phyloP scores from a whole-genome alignment of 2,329 filamentous ascomycete species.

The Fusarium haematococcum region DNA sequence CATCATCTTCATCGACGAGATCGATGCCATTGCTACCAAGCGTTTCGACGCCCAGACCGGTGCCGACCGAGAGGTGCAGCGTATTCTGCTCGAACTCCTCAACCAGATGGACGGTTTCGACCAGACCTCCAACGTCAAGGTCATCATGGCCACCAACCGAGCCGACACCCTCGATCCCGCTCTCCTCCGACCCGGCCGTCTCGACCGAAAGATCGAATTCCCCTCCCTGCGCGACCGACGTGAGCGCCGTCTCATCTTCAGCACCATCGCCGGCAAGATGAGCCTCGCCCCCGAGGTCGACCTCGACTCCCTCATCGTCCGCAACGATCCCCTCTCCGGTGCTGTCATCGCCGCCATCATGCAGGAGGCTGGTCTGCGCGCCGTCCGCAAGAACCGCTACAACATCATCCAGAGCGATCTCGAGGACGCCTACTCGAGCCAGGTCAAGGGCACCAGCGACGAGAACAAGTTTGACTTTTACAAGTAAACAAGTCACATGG shows the following conservation, averaged over 20 bases:
- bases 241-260: conserved; percentile 96
- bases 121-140: conserved; percentile 98
- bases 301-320: conserved; percentile 93
- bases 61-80: conserved; percentile 97
- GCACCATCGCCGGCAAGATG: conserved; percentile 98
- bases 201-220: conserved; percentile 99
- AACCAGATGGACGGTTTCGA: conserved; percentile 99
- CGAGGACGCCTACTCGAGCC: conserved; percentile 96
- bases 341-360: conserved; percentile 98
- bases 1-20: conserved; percentile 99
- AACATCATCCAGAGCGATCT: conserved; percentile 98
- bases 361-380: conserved; percentile 96
- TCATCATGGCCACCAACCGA: conserved; percentile 99
- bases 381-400: conserved; percentile 97
- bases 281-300: conserved; percentile 96
- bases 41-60: conserved; percentile 99
- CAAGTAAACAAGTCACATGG: conserved; percentile 65
- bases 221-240: conserved; percentile 93
- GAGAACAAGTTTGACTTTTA: conserved; percentile 92
- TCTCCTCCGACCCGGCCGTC: conserved; percentile 90
- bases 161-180: conserved; percentile 97
- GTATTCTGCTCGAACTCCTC: conserved; percentile 94
- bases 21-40: conserved; percentile 98
- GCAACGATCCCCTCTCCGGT: conserved; percentile 94
- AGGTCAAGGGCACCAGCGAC: conserved; percentile 83